These are phyloP conservation scores for Sporisorium iseilematis-ciliati DNA, from an alignment of 1,284 basidiomycete species.

Conservation along the genomic window DNA sequence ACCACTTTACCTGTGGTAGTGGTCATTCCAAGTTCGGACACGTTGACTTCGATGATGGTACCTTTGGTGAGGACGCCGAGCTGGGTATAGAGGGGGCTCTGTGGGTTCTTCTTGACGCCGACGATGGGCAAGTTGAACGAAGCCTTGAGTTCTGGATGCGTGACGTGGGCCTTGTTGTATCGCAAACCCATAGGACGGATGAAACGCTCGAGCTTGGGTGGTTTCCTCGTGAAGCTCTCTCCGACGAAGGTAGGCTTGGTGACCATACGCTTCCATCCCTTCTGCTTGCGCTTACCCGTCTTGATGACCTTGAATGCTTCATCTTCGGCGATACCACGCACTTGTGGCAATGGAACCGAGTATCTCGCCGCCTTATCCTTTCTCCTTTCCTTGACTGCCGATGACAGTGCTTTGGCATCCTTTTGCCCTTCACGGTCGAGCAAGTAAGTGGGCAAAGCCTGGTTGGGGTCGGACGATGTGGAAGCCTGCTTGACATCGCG, in stretches of 20 bases:
- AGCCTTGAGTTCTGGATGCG: slow-evolving; percentile 97
- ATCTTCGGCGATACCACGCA: slow-evolving; percentile 97
- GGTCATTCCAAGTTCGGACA: slow-evolving; percentile 80
- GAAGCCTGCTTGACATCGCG: slow-evolving; percentile 81
- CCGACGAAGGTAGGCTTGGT: slow-evolving; percentile 99
- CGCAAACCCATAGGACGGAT: slow-evolving; percentile 96
- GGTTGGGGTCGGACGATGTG: slow-evolving; percentile 63
- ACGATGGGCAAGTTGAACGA: slow-evolving; percentile 99
- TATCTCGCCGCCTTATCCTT: slow-evolving; percentile 99
- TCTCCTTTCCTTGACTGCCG: slow-evolving; percentile 97
- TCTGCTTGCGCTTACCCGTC: slow-evolving; percentile 96
- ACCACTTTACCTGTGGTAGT: slow-evolving; percentile 95
- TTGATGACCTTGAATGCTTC: slow-evolving; percentile 99
- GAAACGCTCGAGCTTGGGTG: slow-evolving; percentile 99
- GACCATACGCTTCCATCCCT: slow-evolving; percentile 99
- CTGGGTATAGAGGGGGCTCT: slow-evolving; percentile 90
- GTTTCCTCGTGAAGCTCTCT: slow-evolving; percentile 97
- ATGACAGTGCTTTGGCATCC: slow-evolving; percentile 96
- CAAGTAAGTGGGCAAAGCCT: slow-evolving; percentile 78
- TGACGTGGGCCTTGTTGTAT: slow-evolving; percentile 98
- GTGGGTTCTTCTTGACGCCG: slow-evolving; percentile 99
- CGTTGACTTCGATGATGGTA: slow-evolving; percentile 98
- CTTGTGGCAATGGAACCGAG: slow-evolving; percentile 94
- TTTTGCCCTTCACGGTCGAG: slow-evolving; percentile 97
- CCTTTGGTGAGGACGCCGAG: slow-evolving; percentile 98